Conservation (phyloP, 495 filamentous ascomycete genomes). For the Pyrenula aspistea region DNA sequence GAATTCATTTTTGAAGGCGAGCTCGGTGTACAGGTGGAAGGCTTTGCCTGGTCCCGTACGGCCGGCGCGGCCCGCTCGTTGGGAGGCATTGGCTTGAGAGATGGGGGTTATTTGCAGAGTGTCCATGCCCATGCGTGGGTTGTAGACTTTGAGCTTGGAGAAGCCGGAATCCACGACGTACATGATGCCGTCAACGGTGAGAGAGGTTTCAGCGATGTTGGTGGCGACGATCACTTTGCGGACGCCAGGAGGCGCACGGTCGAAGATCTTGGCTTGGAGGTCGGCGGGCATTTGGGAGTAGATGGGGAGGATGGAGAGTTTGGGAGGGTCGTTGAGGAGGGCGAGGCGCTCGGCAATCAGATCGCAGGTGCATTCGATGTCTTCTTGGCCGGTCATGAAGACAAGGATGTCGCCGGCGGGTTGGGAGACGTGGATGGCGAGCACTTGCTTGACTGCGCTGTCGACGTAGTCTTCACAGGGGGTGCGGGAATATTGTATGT, state of each 20-base stretch:
- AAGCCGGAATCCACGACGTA: slow-evolving; percentile 95
- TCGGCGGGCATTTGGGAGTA: slow-evolving; percentile 99
- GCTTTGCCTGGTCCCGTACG: slow-evolving; percentile 93
- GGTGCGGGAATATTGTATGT: slow-evolving; percentile 88
- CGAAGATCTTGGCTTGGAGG: slow-evolving; percentile 94
- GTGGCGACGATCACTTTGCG: slow-evolving; percentile 97
- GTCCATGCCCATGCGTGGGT: slow-evolving; percentile 98
- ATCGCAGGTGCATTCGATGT: slow-evolving; percentile 95
- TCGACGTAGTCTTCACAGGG: slow-evolving; percentile 98
- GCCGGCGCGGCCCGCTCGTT: slow-evolving; percentile 87
- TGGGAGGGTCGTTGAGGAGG: slow-evolving; percentile 85
- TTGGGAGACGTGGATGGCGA: slow-evolving; percentile 95
- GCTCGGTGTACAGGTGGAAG: slow-evolving; percentile 88
- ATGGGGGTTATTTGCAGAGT: slow-evolving; percentile 97
- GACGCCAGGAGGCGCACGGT: slow-evolving; percentile 77
- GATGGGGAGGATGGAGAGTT: slow-evolving; percentile 90
- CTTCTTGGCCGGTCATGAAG: slow-evolving; percentile 99
- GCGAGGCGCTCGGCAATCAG: slow-evolving; percentile 81
- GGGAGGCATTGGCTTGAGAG: slow-evolving; percentile 89
- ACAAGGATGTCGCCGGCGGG: slow-evolving; percentile 87
- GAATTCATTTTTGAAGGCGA: slow-evolving; percentile 90
- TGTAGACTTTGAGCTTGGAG: slow-evolving; percentile 97
- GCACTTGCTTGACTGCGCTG: slow-evolving; percentile 87
- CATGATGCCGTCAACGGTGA: slow-evolving; percentile 99
- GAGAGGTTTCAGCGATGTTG: slow-evolving; percentile 95